A percentile compares a stretch with the other conserved stretches of the same genome.
These are phyloP conservation scores for Cucumis cinereus DNA, from an alignment of 306 rosid genomes.

Conservation along the genomic window DNA sequence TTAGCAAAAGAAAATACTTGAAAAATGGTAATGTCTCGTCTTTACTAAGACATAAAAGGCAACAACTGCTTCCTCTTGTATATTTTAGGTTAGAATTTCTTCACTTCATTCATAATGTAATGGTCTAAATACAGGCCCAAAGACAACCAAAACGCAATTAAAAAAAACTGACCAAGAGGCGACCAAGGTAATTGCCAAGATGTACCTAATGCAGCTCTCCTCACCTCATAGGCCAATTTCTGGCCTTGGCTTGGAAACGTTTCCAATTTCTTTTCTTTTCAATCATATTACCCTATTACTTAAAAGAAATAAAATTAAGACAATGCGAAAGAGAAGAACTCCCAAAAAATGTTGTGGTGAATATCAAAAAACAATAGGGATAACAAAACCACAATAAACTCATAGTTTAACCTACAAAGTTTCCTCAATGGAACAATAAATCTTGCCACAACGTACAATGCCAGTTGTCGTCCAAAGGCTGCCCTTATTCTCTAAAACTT, in stretches of 20 bases:
- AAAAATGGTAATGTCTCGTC: neutral
- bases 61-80: neutral
- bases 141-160: neutral
- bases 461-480: constrained; percentile 61
- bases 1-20: neutral
- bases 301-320: neutral
- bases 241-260: neutral
- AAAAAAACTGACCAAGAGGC: neutral
- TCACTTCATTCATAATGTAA: neutral
- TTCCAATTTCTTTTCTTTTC: neutral
- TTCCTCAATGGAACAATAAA: constrained; percentile 61
- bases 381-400: neutral
- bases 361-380: neutral
- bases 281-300: neutral
- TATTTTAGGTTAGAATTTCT: neutral
- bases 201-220: neutral
- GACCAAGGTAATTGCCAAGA: neutral
- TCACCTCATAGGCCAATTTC: neutral
- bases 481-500: constrained; percentile 50
- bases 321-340: neutral
- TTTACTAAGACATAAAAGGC: neutral
- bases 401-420: constrained; percentile 45
- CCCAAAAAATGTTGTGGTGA: neutral
- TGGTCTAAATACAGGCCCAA: neutral
- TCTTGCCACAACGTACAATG: constrained; percentile 38